Evolutionary conservation across 306 rosid species (phyloP).

Genomic region (Erythrophleum fordii): DNA sequence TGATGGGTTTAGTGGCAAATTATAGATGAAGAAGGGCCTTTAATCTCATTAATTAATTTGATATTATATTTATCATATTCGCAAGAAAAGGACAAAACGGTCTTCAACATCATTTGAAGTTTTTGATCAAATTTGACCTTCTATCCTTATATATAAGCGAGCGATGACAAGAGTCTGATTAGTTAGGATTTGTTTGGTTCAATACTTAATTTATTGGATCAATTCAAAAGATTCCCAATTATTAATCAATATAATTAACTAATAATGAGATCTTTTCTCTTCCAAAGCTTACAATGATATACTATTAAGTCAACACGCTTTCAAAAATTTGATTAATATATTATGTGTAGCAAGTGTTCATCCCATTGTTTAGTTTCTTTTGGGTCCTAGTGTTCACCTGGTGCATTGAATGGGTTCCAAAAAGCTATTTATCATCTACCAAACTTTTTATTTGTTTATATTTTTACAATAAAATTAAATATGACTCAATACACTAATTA

Average conservation of each 20-base stretch:
- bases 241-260: not conserved
- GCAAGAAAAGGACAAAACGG: not conserved
- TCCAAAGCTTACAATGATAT: too few relatives aligned
- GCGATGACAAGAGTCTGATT: too few relatives aligned
- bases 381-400: too few relatives aligned
- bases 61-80: not conserved
- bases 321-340: too few relatives aligned
- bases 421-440: too few relatives aligned
- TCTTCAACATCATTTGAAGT: not conserved
- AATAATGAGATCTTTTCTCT: constrained; percentile 20
- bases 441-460: not conserved
- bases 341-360: too few relatives aligned
- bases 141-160: too few relatives aligned
- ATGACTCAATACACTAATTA: not conserved
- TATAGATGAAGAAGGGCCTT: not conserved
- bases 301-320: too few relatives aligned
- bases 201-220: constrained; percentile 16
- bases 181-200: constrained; percentile 35
- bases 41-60: not conserved
- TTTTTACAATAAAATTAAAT: not conserved
- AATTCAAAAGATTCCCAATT: constrained; percentile 26
- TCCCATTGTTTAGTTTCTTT: too few relatives aligned
- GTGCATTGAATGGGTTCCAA: too few relatives aligned
- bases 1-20: too few relatives aligned
- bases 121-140: too few relatives aligned